Base-by-base conservation (phyloP, 768 basidiomycete genomes). In the Lactarius hatsudake region DNA sequence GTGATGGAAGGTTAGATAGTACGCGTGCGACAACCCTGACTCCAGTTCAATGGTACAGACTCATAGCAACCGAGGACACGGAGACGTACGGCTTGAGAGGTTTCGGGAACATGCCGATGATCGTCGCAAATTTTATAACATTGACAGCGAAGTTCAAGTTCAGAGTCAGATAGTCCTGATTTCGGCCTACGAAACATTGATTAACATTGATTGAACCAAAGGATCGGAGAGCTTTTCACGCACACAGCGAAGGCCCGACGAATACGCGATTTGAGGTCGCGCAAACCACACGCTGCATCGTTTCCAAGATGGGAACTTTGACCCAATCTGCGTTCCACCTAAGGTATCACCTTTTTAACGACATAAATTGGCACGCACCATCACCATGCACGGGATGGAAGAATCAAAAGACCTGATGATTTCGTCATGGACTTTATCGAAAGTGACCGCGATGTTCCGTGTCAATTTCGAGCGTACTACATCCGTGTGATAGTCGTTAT, bases 391-490 rank as follows among this genome's bases (percentile, higher is more conserved):
- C 18, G 36, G 72, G n/a, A 86, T 75, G 36, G 75, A 69, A 0
- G 81, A 81, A 2, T 73, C 69, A 59, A 85, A 81, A 0, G 84
- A 76, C 0, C 73, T 61, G 1, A 71, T 54, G 30, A 85, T 74
- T 66, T 87, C 86, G 23, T 83, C 79, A 10, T 75, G 77, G 17
- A 87, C 71, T 23, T 78, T 77, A 0, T 78, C 75, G 65, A 80
- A 81, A 3, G 80, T 67, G 2, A 61, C 64, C 0, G 73, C 77
- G 8, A 85, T 73, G 58, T 79, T 80, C 10, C 82, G 75, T 2
- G 76, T 78, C 12, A 81, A 71, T 30, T 75, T 71, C 0, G 74
- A 61, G 15, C 74, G 76, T 8, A 79, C 42, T 23, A 79, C 60
- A 2, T 64, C 45, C 26, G 74, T 53, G 55, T 79, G 79, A 54